Evolutionary conservation across 352 stramenopile species (phyloP), one percentile per base, ranked within the genome.

Genomic region (Phytophthora pisi): DNA sequence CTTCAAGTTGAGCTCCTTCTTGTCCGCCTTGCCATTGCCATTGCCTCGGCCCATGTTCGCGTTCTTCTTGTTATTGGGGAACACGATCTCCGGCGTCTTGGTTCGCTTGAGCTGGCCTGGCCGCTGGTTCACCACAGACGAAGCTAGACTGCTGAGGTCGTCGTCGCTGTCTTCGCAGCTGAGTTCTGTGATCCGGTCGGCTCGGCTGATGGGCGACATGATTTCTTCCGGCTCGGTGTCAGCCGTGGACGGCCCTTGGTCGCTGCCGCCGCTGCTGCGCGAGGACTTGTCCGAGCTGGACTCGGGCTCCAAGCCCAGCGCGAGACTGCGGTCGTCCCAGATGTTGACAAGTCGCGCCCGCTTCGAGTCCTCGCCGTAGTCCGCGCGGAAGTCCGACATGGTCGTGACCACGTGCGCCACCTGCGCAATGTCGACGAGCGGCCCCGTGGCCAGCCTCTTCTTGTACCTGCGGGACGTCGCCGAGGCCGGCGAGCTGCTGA

Each of bases 391-490:
- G 66, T 94, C 81, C 1, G 72, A 82, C 61, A 83, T 71, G 11
- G 77, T 88, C 30, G 81, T 89, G 20, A 94, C 74, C 3, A 86
- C 81, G 63, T 94, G 75, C 3, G 86, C 86, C 42, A 94, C 86
- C 57, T 94, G 86, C 23, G 70, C 55, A 57, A 94, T 92, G 66
- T 89, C 81, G 4, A 89, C 72, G n/a, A 88, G 65, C 4, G 75
- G 79, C 0, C 73, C 78, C 0, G 72, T 72, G 1, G 55, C 65
- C 31, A 75, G 42, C 11, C 75, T 75, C 51, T 81, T 78, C 61
- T 84, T 86, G 57, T 66, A 77, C 34, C 49, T 65, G 5, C 60
- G 42, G 0, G 70, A 76, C 45, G n/a, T 56, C 34, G 49, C 47
- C 16, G 72, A 77, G 6, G 68, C 51, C 11, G 70, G 60, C 1